Conservation (phyloP, 2,329 filamentous ascomycete genomes). For the Colletotrichum echinochloae region DNA sequence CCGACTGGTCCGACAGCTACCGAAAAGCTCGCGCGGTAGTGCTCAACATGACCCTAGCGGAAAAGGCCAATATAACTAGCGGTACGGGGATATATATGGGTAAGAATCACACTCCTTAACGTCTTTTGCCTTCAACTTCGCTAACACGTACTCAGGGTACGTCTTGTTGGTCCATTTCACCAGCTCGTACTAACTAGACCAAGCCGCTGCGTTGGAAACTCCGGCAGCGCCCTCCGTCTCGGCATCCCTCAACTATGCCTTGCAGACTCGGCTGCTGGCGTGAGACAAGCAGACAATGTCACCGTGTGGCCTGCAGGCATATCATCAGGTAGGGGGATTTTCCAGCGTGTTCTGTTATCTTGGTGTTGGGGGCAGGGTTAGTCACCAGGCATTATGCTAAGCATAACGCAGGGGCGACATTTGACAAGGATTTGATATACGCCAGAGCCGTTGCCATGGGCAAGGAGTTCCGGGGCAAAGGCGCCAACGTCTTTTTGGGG, state of each 20-base stretch:
- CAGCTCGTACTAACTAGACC: conserved; percentile 16
- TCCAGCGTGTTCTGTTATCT: too few relatives aligned
- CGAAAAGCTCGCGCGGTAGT: conserved; percentile 73
- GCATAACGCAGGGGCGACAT: conserved; percentile 83
- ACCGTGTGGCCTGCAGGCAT: conserved; percentile 86
- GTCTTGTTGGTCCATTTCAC: conserved; percentile 15
- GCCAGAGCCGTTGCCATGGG: conserved; percentile 76
- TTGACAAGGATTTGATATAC: conserved; percentile 78
- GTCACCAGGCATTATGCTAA: too few relatives aligned
- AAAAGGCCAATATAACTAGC: conserved; percentile 82
- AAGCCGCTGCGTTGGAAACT: conserved; percentile 80
- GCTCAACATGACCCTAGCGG: conserved; percentile 84
- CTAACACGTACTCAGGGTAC: conserved; percentile 43
- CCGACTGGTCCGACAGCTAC: conserved; percentile 78
- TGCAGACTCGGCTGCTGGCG: conserved; percentile 77
- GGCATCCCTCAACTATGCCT: conserved; percentile 79
- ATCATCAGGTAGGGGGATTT: too few relatives aligned
- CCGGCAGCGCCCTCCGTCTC: conserved; percentile 76
- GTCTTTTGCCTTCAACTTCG: background rate
- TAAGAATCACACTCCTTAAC: conserved; percentile 43
- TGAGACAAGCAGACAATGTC: conserved; percentile 79
- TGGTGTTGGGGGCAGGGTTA: too few relatives aligned
- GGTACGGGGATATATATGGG: conserved; percentile 81
- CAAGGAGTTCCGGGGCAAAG: conserved; percentile 79
- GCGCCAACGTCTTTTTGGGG: conserved; percentile 77